phyloP scores from a whole-genome alignment of 2,329 filamentous ascomycete species.

The Paraphoma chrysanthemicola region DNA sequence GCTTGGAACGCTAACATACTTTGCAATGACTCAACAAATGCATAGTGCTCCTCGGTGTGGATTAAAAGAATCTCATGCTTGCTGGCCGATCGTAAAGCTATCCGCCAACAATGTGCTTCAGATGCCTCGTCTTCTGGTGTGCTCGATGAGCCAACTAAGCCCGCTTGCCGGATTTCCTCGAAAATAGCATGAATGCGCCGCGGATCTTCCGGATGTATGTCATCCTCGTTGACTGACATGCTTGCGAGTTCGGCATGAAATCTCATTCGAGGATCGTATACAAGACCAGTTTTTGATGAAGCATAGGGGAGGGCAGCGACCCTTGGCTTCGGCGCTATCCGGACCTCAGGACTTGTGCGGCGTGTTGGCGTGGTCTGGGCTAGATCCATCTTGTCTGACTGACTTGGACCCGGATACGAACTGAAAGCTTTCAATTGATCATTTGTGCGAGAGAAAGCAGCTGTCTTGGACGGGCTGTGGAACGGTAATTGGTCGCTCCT shows the following conservation, averaged over 20 bases:
- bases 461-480: constrained; percentile 25
- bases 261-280: constrained; percentile 94
- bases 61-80: constrained; percentile 80
- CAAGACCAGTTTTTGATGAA: constrained; percentile 52
- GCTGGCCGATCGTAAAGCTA: constrained; percentile 78
- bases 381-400: constrained; percentile 33
- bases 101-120: constrained; percentile 68
- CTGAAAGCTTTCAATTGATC: constrained; percentile 4
- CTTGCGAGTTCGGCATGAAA: constrained; percentile 79
- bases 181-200: constrained; percentile 92
- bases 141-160: constrained; percentile 72
- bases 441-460: constrained; percentile 11
- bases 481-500: constrained; percentile 37
- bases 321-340: constrained; percentile 41
- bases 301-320: constrained; percentile 42
- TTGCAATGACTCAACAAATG: constrained; percentile 72
- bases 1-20: constrained; percentile 29
- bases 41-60: constrained; percentile 78
- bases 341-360: constrained; percentile 32
- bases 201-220: constrained; percentile 94
- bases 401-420: constrained; percentile 10
- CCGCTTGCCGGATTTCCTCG: constrained; percentile 82
- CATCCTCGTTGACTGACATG: constrained; percentile 57
- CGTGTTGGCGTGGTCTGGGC: constrained; percentile 17
- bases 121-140: constrained; percentile 54